Percentiles rank a stretch among this genome's conserved stretches.
Conservation (phyloP, 2,329 filamentous ascomycete species). For the Leptosphaerulina australis region DNA sequence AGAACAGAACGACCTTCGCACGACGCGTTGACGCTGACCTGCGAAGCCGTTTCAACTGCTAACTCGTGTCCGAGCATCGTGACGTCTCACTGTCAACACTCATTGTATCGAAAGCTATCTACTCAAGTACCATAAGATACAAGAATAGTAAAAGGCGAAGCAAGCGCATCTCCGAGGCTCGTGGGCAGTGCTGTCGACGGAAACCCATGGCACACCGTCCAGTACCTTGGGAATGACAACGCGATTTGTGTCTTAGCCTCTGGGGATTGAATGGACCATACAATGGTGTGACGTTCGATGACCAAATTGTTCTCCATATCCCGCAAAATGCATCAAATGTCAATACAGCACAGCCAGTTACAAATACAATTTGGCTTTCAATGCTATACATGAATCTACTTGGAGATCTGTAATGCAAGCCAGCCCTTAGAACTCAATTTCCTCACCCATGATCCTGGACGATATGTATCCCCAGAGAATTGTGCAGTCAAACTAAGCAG, state of each 20-base stretch:
- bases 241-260: not conserved
- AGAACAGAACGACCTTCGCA: not conserved
- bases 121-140: not conserved
- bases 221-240: not conserved
- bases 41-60: not conserved
- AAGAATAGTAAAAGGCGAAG: constrained; percentile 41
- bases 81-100: not conserved
- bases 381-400: too few species aligned
- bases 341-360: constrained; percentile 39
- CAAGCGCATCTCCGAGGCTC: constrained; percentile 63
- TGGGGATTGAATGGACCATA: constrained; percentile 1
- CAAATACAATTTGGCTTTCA: too few species aligned
- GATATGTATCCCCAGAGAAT: too few species aligned
- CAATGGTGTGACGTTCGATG: constrained; percentile 43
- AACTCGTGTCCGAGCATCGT: not conserved
- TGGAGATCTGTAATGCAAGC: too few species aligned
- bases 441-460: too few species aligned
- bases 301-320: constrained; percentile 42
- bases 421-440: too few species aligned
- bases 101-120: not conserved
- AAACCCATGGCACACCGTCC: constrained; percentile 42
- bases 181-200: constrained; percentile 48
- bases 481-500: too few species aligned
- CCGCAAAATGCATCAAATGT: constrained; percentile 38
- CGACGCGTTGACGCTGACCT: not conserved